Evolutionary conservation across 805 yeast species (phyloP).

Genomic region (Schizosaccharomyces osmophilus): DNA sequence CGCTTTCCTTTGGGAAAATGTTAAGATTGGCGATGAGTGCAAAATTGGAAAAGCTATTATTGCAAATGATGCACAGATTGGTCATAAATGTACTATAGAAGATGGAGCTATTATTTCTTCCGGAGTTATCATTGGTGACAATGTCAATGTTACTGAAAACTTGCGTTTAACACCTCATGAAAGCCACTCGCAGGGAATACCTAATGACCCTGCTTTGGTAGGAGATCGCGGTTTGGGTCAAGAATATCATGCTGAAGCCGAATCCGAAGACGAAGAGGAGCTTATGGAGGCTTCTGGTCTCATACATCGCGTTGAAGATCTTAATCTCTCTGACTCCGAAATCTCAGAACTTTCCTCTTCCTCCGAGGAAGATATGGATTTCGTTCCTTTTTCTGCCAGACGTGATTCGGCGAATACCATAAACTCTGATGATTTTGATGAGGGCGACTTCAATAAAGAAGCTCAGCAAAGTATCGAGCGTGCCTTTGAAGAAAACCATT

Average conservation of each 20-base stretch:
- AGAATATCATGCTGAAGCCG: background rate
- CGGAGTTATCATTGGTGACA: constrained; percentile 22
- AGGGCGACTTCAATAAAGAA: constrained; percentile 63
- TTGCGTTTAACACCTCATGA: constrained; percentile 5
- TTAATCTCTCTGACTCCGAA: background rate
- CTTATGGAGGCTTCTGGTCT: constrained; percentile 1
- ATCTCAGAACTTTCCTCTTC: background rate
- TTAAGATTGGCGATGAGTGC: constrained; percentile 41
- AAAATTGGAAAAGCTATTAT: constrained; percentile 39
- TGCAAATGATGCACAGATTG: constrained; percentile 38
- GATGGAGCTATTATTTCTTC: constrained; percentile 66
- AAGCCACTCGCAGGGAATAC: constrained; percentile 1
- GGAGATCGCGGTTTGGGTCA: background rate
- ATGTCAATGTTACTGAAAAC: constrained; percentile 5
- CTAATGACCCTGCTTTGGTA: constrained; percentile 3
- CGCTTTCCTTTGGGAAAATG: constrained; percentile 74
- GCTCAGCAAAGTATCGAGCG: constrained; percentile 85
- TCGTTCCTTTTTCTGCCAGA: background rate
- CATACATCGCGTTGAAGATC: background rate
- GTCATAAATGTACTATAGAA: constrained; percentile 25
- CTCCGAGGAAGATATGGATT: background rate
- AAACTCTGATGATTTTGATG: constrained; percentile 20
- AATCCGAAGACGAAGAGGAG: constrained; percentile 1
- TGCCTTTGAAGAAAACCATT: constrained; percentile 80
- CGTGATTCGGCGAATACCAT: background rate